phyloP scores from a whole-genome alignment of 345 rosid genomes.

The Arabidopsis arenosa region DNA sequence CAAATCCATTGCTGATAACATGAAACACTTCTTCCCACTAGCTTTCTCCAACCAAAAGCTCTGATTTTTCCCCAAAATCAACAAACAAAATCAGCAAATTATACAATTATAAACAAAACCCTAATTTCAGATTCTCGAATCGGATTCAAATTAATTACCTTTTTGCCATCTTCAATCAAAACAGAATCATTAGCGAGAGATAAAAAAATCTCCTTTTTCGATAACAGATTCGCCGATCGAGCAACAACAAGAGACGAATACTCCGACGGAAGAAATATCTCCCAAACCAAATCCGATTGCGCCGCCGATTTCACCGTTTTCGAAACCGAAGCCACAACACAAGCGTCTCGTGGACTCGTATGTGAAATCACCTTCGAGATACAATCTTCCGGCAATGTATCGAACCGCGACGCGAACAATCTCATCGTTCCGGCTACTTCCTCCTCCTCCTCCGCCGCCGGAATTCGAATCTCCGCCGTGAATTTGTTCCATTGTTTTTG shows the following conservation, averaged over 20 bases:
- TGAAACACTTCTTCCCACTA: slow-evolving; percentile 66
- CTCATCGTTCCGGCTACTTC: slow-evolving; percentile 5
- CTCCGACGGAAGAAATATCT: slow-evolving; percentile 58
- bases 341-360: slow-evolving; percentile 57
- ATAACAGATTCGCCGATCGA: slow-evolving; percentile 23
- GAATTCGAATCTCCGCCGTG: neutral
- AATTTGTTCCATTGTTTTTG: slow-evolving; percentile 30
- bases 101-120: neutral
- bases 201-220: slow-evolving; percentile 58
- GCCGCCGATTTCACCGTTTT: slow-evolving; percentile 52
- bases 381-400: slow-evolving; percentile 54
- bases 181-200: slow-evolving; percentile 48
- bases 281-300: slow-evolving; percentile 70
- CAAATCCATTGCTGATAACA: slow-evolving; percentile 63
- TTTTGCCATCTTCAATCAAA: slow-evolving; percentile 60
- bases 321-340: slow-evolving; percentile 56
- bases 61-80: slow-evolving; percentile 32
- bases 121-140: neutral
- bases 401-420: slow-evolving; percentile 26
- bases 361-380: slow-evolving; percentile 55
- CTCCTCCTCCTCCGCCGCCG: neutral
- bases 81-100: slow-evolving; percentile 4
- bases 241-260: slow-evolving; percentile 41
- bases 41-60: slow-evolving; percentile 60
- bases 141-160: slow-evolving; percentile 47